Base-by-base conservation (phyloP, 2,329 filamentous ascomycete species). In the Lecanosticta acicola region DNA sequence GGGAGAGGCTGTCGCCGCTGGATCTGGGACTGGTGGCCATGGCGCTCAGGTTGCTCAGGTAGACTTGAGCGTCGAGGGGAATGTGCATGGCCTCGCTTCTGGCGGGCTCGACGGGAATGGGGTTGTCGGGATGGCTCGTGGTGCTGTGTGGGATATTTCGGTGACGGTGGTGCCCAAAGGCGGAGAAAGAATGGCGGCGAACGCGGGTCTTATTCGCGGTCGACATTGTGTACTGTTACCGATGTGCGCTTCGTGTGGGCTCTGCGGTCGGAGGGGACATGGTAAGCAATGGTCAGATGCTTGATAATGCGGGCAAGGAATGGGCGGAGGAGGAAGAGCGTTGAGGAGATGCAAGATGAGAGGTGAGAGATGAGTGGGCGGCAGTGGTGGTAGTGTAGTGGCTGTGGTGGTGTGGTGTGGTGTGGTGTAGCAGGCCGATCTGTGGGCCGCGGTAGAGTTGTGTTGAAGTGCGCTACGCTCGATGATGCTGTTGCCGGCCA, bases 41-140 rank as follows among this genome's bases (percentile, higher is more conserved):
- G 45, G 48, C 58, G 47, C 64, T 61, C 46, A 60, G 49, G 19
- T 60, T 59, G 42, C 46, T 49, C 32, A 66, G 24, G 37, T 43
- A 39, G 43, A 58, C 34, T 45, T 56, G 44, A 40, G 49, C 44
- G 20, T 56, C 50, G 48, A 53, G 35, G 18, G 53, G 48, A 46
- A 51, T 44, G 32, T 46, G 26, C 48, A 50, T 55, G 32, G 46
- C 42, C 3, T 48, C 14, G 62, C 39, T 53, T 14, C 48, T 41
- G 33, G 56, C 51, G 3, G 72, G 71, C 52, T 73, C 70, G 33
- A 51, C 57, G 35, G 72, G 71, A 14, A 74, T 69, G 1, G 71
- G 70, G 50, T 73, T 68, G 58, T 69, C 51, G 1, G 71, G 71
- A 51, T 73, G 69, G 37, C 71, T 72, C 36, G 69, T 72, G 3